Evolutionary conservation across 305 asterid species (phyloP).

Genomic region (Rubia balearica): DNA sequence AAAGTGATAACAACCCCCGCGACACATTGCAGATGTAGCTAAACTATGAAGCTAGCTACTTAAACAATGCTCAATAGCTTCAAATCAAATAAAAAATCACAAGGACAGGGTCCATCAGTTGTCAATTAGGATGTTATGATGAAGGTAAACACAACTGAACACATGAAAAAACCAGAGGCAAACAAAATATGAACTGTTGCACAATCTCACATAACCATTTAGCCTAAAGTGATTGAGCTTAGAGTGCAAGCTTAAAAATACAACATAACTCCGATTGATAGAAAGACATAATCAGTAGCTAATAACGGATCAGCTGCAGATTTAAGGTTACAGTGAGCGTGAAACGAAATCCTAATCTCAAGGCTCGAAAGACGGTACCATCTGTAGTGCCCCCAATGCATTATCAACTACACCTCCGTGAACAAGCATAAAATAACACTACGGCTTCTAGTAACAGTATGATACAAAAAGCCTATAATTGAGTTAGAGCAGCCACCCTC

Average conservation of each 20-base stretch:
- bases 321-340: conserved; percentile 5
- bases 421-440: conserved; percentile 1
- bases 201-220: neutral
- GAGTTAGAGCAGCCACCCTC: conserved; percentile 20
- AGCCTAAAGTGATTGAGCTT: neutral
- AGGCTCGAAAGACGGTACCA: no score
- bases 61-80: neutral
- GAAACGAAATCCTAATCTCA: neutral
- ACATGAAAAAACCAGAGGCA: neutral
- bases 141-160: neutral
- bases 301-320: conserved; percentile 3
- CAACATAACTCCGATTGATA: neutral
- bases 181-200: neutral
- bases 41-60: neutral
- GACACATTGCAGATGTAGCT: neutral
- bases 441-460: conserved; percentile 6
- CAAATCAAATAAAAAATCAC: neutral
- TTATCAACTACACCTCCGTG: conserved; percentile 2
- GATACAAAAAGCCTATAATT: neutral
- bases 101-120: neutral
- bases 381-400: neutral
- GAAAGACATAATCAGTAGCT: neutral
- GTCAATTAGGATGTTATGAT: neutral
- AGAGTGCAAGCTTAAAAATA: conserved; percentile 4
- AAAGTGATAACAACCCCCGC: neutral